A percentile compares a stretch with the other conserved stretches of the same genome.
phyloP scores from a whole-genome alignment of 805 yeast species.

The Pichia rugopelliculosa region DNA sequence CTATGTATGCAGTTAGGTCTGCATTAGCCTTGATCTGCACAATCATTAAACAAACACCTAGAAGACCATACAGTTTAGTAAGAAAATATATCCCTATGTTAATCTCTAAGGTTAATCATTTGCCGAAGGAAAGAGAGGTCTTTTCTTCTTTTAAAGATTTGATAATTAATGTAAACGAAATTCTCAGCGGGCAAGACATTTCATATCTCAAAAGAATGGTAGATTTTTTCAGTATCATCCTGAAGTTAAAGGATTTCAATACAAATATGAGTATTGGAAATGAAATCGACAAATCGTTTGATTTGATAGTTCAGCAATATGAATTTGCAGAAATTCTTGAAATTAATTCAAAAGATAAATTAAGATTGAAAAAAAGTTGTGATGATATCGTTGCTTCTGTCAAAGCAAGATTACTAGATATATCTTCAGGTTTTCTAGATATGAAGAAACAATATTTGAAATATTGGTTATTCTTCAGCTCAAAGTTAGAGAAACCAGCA shows the following conservation, averaged over 20 bases:
- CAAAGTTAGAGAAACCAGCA: slow-evolving; percentile 3
- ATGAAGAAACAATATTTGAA: slow-evolving; percentile 1
- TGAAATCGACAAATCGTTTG: slow-evolving; percentile 1
- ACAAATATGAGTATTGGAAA: background rate
- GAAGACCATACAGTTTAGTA: slow-evolving; percentile 16
- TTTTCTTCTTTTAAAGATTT: slow-evolving; percentile 12
- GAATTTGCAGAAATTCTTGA: slow-evolving; percentile 7
- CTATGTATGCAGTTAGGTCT: slow-evolving; percentile 7
- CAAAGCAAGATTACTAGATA: slow-evolving; percentile 2
- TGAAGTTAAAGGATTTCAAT: slow-evolving; percentile 10
- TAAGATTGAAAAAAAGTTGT: slow-evolving; percentile 5
- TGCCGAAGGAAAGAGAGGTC: slow-evolving; percentile 1
- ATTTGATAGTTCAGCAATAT: background rate
- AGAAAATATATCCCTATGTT: slow-evolving; percentile 14
- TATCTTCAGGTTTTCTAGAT: background rate
- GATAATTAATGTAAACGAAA: slow-evolving; percentile 7
- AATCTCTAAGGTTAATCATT: slow-evolving; percentile 13
- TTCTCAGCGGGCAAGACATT: slow-evolving; percentile 6
- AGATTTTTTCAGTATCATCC: slow-evolving; percentile 10
- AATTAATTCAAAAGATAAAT: slow-evolving; percentile 3
- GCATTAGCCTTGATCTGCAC: slow-evolving; percentile 7
- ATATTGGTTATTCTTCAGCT: slow-evolving; percentile 8
- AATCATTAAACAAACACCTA: slow-evolving; percentile 7
- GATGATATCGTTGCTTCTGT: background rate
- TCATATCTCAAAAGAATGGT: slow-evolving; percentile 9